Evolutionary conservation across 2,329 filamentous ascomycete species (phyloP).

Genomic region (Fusarium tjaetaba): DNA sequence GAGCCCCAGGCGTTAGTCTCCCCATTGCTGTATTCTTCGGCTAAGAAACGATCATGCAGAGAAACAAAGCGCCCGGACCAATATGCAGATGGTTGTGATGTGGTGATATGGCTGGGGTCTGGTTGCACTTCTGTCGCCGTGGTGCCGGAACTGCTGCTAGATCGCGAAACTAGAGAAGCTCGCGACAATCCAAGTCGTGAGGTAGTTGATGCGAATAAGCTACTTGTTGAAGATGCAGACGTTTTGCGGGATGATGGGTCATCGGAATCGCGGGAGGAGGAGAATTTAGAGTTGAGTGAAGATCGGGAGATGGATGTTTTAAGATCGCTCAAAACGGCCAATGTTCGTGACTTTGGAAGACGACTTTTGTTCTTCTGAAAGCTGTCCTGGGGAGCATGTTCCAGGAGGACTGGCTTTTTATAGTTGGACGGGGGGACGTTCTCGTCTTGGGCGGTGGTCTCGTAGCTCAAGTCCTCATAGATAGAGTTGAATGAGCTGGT

Average conservation of each 20-base stretch:
- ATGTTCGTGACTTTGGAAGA: conserved; percentile 57
- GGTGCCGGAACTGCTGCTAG: conserved; percentile 26
- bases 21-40: conserved; percentile 42
- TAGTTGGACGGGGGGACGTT: conserved; percentile 35
- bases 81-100: conserved; percentile 61
- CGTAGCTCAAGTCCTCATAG: background rate
- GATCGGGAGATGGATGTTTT: conserved; percentile 56
- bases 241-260: conserved; percentile 31
- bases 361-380: conserved; percentile 35
- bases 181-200: conserved; percentile 35
- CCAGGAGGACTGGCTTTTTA: background rate
- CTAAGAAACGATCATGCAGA: conserved; percentile 59
- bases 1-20: background rate
- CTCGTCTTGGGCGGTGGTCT: conserved; percentile 40
- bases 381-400: background rate
- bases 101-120: conserved; percentile 49
- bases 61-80: conserved; percentile 71
- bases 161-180: conserved; percentile 29
- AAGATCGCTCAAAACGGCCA: conserved; percentile 57
- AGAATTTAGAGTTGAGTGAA: conserved; percentile 34
- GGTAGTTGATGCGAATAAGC: conserved; percentile 20
- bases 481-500: conserved; percentile 14
- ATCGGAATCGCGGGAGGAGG: conserved; percentile 14
- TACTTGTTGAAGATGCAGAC: conserved; percentile 35
- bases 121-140: conserved; percentile 21